These are phyloP conservation scores for Porogramme epimiltina DNA, from an alignment of 1,284 basidiomycete species.

Conservation along the genomic window DNA sequence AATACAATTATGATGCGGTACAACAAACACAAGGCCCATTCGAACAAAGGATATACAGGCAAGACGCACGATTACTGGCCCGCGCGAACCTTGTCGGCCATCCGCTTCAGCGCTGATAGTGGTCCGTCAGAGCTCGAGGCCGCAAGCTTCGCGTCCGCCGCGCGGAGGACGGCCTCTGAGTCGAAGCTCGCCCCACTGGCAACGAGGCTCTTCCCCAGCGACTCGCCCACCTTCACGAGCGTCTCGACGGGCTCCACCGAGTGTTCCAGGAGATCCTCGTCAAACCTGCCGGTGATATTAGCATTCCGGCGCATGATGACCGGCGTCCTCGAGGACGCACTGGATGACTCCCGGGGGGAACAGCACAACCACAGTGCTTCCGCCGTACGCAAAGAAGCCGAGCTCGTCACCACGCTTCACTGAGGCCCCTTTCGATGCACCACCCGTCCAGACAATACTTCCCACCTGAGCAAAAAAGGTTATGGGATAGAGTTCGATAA, in stretches of 20 bases:
- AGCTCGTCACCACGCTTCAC: slow-evolving; percentile 60
- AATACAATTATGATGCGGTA: no score
- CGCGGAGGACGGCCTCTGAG: not conserved
- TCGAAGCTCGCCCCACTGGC: not conserved
- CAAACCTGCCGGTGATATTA: slow-evolving; percentile 42
- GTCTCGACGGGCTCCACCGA: slow-evolving; percentile 70
- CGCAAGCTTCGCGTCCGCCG: not conserved
- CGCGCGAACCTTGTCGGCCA: no score
- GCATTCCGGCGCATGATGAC: no score
- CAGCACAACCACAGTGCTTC: slow-evolving; percentile 68
- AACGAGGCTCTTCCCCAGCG: slow-evolving; percentile 11
- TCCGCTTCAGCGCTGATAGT: no score
- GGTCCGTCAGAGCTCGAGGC: no score
- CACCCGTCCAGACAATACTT: slow-evolving; percentile 7
- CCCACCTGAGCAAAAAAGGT: slow-evolving; percentile 15
- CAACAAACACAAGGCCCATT: no score
- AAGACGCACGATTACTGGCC: no score
- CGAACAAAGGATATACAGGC: no score
- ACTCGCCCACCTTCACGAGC: slow-evolving; percentile 56
- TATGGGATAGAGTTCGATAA: no score
- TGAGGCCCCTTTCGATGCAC: slow-evolving; percentile 24
- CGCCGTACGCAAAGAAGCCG: slow-evolving; percentile 70
- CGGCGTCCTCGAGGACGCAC: slow-evolving; percentile 32
- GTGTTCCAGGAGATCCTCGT: slow-evolving; percentile 66
- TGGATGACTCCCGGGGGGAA: slow-evolving; percentile 61